These are phyloP conservation scores for Xylaria sp. DNA, from an alignment of 2,329 filamentous ascomycete species.

Conservation along the genomic window DNA sequence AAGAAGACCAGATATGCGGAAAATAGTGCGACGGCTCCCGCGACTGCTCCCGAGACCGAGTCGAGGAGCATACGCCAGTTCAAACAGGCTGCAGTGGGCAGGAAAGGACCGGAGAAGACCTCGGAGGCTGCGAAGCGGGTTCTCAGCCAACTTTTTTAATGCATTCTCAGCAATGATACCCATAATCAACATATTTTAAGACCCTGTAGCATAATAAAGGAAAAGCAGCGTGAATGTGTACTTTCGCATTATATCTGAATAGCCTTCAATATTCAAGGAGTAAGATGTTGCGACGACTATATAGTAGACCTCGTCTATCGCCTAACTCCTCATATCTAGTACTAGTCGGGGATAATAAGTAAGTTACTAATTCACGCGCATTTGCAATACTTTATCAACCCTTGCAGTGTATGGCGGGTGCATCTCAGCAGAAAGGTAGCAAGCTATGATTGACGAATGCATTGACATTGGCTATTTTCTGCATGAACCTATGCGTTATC, in stretches of 20 bases:
- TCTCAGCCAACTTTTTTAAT: conserved; percentile 48
- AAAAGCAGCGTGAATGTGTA: neutral
- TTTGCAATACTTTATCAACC: no score
- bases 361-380: neutral
- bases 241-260: neutral
- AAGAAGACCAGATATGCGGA: conserved; percentile 51
- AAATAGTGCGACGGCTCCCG: conserved; percentile 21
- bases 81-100: conserved; percentile 47
- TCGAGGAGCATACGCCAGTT: conserved; percentile 43
- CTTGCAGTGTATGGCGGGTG: no score
- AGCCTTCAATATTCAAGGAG: neutral
- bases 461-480: conserved; percentile 1
- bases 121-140: conserved; percentile 48
- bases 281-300: neutral
- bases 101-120: conserved; percentile 43
- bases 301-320: neutral
- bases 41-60: neutral
- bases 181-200: conserved; percentile 12
- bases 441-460: neutral
- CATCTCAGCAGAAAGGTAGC: no score
- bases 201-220: neutral
- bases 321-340: neutral
- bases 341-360: neutral
- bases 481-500: conserved; percentile 53
- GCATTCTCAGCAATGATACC: conserved; percentile 45